Conservation (phyloP, 2,329 filamentous ascomycete genomes). For the Cercospora sp. region DNA sequence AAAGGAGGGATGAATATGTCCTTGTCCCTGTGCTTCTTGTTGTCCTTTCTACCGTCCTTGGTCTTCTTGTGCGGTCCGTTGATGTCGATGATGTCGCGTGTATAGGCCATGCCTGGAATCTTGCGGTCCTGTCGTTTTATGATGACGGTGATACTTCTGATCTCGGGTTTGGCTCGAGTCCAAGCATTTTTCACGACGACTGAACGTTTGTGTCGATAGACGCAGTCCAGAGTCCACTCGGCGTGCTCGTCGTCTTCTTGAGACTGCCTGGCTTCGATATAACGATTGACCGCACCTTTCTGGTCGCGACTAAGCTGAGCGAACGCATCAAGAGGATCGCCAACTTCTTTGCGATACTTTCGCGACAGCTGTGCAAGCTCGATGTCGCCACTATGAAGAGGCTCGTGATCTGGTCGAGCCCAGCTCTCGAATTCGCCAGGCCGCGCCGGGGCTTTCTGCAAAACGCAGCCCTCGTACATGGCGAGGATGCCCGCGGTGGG, state of each 20-base stretch:
- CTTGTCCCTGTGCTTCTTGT: conserved; percentile 7
- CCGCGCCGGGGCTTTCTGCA: conserved; percentile 8
- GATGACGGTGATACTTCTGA: conserved; percentile 13
- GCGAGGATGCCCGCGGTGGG: not conserved
- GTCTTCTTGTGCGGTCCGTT: conserved; percentile 3
- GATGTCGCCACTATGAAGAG: conserved; percentile 8
- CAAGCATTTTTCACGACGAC: conserved; percentile 7
- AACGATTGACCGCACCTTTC: conserved; percentile 8
- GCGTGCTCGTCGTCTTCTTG: conserved; percentile 15
- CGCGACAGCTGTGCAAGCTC: conserved; percentile 12
- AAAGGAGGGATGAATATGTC: conserved; percentile 1
- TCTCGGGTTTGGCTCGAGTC: conserved; percentile 5
- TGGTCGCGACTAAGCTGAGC: conserved; percentile 6
- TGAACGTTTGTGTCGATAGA: not conserved
- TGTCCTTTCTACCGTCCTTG: conserved; percentile 4
- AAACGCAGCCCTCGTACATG: conserved; percentile 7
- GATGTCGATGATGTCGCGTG: conserved; percentile 14
- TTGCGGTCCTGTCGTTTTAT: conserved; percentile 12
- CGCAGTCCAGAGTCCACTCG: conserved; percentile 14
- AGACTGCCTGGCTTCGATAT: conserved; percentile 2
- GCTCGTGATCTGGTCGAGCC: conserved; percentile 1
- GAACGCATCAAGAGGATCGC: conserved; percentile 10
- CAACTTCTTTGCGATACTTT: conserved; percentile 11
- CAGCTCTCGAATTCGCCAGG: conserved; percentile 6
- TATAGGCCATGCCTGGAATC: not conserved